phyloP scores from a whole-genome alignment of 805 yeast genomes.

The Priceomyces carsonii region DNA sequence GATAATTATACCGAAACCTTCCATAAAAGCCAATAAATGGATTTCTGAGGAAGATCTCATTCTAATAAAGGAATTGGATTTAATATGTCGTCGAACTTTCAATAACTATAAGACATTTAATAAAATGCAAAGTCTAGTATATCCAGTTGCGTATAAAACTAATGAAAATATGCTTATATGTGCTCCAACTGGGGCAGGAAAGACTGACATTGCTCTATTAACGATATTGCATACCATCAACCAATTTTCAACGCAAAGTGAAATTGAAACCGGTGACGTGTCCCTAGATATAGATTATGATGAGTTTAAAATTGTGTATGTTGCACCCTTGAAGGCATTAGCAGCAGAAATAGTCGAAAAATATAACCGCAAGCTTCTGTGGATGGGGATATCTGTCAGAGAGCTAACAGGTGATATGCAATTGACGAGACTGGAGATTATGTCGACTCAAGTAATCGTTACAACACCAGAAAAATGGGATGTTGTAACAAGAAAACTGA shows the following conservation, averaged over 20 bases:
- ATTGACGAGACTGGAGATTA: constrained; percentile 74
- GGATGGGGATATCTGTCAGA: constrained; percentile 84
- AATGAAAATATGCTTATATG: constrained; percentile 94
- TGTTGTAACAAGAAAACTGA: constrained; percentile 91
- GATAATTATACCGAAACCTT: constrained; percentile 77
- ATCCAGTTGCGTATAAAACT: constrained; percentile 87
- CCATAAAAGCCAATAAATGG: constrained; percentile 44
- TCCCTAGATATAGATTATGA: constrained; percentile 71
- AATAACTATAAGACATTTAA: constrained; percentile 74
- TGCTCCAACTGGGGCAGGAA: constrained; percentile 99
- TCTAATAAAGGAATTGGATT: constrained; percentile 64
- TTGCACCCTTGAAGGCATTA: constrained; percentile 89
- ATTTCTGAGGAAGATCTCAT: constrained; percentile 50
- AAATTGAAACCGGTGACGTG: constrained; percentile 44
- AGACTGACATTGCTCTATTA: constrained; percentile 87
- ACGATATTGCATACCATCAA: constrained; percentile 77
- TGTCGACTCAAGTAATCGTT: constrained; percentile 82
- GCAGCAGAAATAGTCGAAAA: constrained; percentile 98
- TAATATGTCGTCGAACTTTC: constrained; percentile 81
- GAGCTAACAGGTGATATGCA: constrained; percentile 98
- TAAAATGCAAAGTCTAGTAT: constrained; percentile 87
- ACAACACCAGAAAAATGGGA: constrained; percentile 98
- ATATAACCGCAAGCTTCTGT: constrained; percentile 69
- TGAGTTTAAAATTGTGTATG: constrained; percentile 87
- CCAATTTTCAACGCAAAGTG: constrained; percentile 60